These are phyloP conservation scores for Coemansia sp. DNA, from an alignment of 192 early-diverging fungal species.

Conservation along the genomic window DNA sequence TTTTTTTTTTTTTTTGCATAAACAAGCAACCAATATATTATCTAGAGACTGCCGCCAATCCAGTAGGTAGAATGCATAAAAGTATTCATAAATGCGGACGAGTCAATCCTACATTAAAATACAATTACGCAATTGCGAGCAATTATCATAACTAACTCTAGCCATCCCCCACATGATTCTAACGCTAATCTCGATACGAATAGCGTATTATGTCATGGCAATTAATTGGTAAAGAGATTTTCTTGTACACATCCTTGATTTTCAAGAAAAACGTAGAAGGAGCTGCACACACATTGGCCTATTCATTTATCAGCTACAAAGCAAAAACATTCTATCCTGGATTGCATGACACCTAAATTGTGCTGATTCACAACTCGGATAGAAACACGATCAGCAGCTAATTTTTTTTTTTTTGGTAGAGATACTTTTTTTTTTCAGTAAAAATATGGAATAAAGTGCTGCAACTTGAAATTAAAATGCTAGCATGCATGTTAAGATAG, in stretches of 20 bases:
- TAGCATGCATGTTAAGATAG: neutral
- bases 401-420: neutral
- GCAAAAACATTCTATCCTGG: neutral
- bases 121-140: constrained; percentile 1
- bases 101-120: neutral
- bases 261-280: neutral
- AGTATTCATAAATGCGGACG: neutral
- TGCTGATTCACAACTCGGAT: neutral
- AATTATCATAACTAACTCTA: neutral
- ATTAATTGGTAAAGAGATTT: neutral
- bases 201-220: neutral
- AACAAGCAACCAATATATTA: neutral
- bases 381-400: neutral
- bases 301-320: neutral
- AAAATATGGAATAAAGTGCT: neutral
- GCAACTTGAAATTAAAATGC: neutral
- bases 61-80: neutral
- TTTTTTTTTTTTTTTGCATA: neutral
- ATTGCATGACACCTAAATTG: neutral
- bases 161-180: neutral
- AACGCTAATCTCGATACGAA: neutral
- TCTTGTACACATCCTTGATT: neutral
- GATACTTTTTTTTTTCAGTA: neutral
- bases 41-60: neutral
- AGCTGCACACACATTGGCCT: neutral